These are phyloP conservation scores for Monosporozyma aquatica DNA, from an alignment of 805 yeast species.

Conservation along the genomic window DNA sequence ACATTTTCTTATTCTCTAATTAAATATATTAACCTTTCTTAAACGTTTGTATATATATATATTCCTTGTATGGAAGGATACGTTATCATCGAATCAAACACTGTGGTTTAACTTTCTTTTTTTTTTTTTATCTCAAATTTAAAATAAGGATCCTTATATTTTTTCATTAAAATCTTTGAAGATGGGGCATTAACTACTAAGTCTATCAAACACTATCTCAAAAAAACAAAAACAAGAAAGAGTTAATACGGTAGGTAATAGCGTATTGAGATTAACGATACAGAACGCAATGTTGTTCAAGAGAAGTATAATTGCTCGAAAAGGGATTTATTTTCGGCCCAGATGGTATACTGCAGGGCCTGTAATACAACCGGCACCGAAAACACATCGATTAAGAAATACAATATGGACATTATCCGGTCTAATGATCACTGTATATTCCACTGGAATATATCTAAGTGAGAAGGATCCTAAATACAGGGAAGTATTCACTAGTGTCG, in stretches of 20 bases:
- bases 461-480: slow-evolving; percentile 52
- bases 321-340: neutral
- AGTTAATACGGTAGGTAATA: no score
- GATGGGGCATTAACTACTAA: no score
- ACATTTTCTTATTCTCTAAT: slow-evolving; percentile 18
- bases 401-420: slow-evolving; percentile 25
- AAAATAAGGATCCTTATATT: no score
- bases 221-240: neutral
- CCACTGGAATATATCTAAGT: slow-evolving; percentile 52
- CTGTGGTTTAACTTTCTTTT: no score
- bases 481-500: slow-evolving; percentile 51
- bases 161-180: no score
- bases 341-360: neutral
- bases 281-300: neutral
- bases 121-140: no score
- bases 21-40: no score
- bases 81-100: no score
- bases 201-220: no score
- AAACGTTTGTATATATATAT: neutral
- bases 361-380: slow-evolving; percentile 1
- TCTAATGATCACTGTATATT: slow-evolving; percentile 37
- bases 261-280: no score
- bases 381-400: slow-evolving; percentile 25
- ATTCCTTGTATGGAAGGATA: no score
- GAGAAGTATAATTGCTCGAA: neutral